Evolutionary conservation across 805 yeast species (phyloP), one percentile per base, ranked within the genome.

Genomic region (Saccharomyces paradoxus): DNA sequence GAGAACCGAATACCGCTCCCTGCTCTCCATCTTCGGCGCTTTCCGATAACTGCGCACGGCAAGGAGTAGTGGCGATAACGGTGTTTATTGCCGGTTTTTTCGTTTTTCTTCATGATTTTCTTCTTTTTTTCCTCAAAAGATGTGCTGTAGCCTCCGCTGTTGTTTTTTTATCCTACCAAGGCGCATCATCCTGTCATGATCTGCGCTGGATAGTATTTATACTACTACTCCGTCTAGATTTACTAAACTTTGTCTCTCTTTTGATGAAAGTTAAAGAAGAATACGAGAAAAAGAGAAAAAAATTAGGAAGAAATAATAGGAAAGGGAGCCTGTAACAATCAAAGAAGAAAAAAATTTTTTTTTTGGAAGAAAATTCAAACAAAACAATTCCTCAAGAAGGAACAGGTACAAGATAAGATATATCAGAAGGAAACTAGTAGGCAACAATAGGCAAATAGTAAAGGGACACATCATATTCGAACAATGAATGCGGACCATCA

Each of bases 391-490:
- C 51, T 30, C 26, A 28, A 41, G 14, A 24, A 27, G 37, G 29
- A 50, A 44, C 52, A 37, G 46, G 52, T 41, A 49, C 55, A 28
- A 48, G 49, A 50, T 8, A 31, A 49, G 37, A 28, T 41, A 24
- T 52, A 49, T 31, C 47, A 24, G 30, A 47, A 28, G 49, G 52
- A 53, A 41, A 46, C 4, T 46, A 49, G 28, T 41, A 51, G 32
- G 46, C 50, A 50, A 46, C 55, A 41, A n/a, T 49, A 53, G 49
- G 32, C 52, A 32, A 30, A 47, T 24, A 44, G 46, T 29, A 12
- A 14, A 48, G 37, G 32, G 32, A n/a, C 44, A 37, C 17, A 6
- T 37, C 22, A 37, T 21, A 32, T 37, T 17, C 17, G 17, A 37
- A 10, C 22, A 17, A 37, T 37, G 44, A 37, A 37, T 37, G 44